These are phyloP conservation scores for Termitomyces sp. DNA, from an alignment of 768 basidiomycete genomes.

Conservation along the genomic window DNA sequence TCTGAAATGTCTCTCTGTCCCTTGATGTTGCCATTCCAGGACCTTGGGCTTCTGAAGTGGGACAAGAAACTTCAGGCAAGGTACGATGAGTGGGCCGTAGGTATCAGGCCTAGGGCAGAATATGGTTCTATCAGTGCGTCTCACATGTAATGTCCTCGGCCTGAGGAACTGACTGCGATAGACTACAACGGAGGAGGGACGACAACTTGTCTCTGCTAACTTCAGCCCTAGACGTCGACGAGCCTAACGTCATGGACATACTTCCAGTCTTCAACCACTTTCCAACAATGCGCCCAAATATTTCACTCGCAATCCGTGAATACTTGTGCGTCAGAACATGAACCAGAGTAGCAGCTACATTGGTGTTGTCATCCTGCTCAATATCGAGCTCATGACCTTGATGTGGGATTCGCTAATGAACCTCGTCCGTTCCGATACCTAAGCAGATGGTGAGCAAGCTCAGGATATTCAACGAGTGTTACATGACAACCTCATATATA, in stretches of 20 bases:
- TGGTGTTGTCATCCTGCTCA: too few species aligned
- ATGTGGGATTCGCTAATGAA: too few species aligned
- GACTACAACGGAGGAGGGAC: slow-evolving; percentile 73
- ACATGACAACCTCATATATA: too few species aligned
- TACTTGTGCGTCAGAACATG: slow-evolving; percentile 69
- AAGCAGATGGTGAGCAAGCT: too few species aligned
- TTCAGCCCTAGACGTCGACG: slow-evolving; percentile 42
- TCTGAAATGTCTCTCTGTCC: neutral
- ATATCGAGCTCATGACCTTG: too few species aligned
- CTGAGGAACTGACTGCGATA: slow-evolving; percentile 22
- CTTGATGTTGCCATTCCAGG: slow-evolving; percentile 36
- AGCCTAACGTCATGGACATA: slow-evolving; percentile 10
- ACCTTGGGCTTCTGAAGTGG: slow-evolving; percentile 77
- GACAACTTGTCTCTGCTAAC: slow-evolving; percentile 61
- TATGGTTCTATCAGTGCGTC: slow-evolving; percentile 66
- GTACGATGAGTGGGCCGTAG: slow-evolving; percentile 57
- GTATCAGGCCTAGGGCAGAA: slow-evolving; percentile 48
- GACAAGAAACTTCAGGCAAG: slow-evolving; percentile 65
- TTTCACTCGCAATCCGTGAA: slow-evolving; percentile 55
- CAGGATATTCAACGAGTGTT: too few species aligned
- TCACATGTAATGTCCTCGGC: neutral
- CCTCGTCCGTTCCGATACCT: too few species aligned
- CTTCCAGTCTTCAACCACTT: too few species aligned
- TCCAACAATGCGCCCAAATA: slow-evolving; percentile 44
- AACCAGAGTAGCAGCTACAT: too few species aligned